These are phyloP conservation scores for Quercus cerris DNA, from an alignment of 306 rosid species.

Conservation along the genomic window DNA sequence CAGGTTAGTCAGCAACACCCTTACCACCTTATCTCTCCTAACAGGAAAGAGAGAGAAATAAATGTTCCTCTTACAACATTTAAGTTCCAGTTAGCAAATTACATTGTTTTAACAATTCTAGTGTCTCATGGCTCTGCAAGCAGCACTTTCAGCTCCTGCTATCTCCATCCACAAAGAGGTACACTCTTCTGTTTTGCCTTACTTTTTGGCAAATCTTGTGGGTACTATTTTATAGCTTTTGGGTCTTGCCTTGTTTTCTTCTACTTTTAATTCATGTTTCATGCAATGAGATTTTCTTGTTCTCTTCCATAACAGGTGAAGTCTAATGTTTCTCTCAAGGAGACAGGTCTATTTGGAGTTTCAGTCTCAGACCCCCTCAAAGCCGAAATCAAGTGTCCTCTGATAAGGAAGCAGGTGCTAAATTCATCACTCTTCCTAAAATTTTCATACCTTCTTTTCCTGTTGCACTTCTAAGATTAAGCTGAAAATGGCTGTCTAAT, in stretches of 20 bases:
- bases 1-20: neutral
- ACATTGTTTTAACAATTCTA: too few species aligned
- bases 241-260: neutral
- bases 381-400: conserved; percentile 15
- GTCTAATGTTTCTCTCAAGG: conserved; percentile 13
- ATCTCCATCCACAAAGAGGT: conserved; percentile 20
- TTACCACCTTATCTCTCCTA: neutral
- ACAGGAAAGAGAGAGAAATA: neutral
- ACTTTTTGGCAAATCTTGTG: neutral
- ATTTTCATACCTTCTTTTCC: neutral
- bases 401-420: neutral
- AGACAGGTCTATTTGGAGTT: conserved; percentile 20
- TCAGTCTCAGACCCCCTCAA: conserved; percentile 4
- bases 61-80: neutral
- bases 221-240: too few species aligned
- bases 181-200: neutral
- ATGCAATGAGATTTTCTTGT: neutral
- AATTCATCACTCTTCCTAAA: neutral
- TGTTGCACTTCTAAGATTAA: neutral
- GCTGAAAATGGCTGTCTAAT: neutral
- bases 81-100: neutral
- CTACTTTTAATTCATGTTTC: too few species aligned
- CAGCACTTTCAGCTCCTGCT: conserved; percentile 15
- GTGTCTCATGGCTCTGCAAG: conserved; percentile 23
- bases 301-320: conserved; percentile 10